Conservation (phyloP, 1,284 basidiomycete genomes). For the Ustilago esculenta region DNA sequence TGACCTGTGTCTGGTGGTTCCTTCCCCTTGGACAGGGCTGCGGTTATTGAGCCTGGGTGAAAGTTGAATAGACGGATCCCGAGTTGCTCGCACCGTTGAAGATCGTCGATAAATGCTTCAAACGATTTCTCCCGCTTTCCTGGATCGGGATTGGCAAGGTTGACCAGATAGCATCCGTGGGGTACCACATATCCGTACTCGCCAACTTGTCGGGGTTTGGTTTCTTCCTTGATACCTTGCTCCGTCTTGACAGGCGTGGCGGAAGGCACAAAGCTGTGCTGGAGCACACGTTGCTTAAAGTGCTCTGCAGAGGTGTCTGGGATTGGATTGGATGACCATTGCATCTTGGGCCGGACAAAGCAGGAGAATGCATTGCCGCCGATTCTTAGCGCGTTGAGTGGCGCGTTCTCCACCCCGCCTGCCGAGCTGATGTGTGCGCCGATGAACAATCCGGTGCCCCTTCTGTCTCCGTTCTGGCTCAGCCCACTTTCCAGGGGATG, state of each 20-base stretch:
- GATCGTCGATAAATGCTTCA: conserved; percentile 82
- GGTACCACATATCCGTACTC: conserved; percentile 73
- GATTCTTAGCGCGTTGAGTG: conserved; percentile 73
- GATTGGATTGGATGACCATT: conserved; percentile 77
- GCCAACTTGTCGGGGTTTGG: neutral
- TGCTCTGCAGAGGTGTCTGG: conserved; percentile 70
- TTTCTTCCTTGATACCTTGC: neutral
- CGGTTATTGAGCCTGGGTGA: conserved; percentile 72
- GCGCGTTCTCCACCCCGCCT: conserved; percentile 79
- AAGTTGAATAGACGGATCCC: conserved; percentile 83
- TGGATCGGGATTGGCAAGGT: conserved; percentile 83
- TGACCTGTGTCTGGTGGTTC: conserved; percentile 70
- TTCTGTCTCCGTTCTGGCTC: conserved; percentile 3
- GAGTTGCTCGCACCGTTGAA: conserved; percentile 81
- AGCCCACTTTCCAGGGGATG: neutral
- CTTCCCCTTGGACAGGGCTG: conserved; percentile 7
- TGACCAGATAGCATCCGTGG: conserved; percentile 86
- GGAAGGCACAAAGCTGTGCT: conserved; percentile 21
- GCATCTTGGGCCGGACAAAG: conserved; percentile 83
- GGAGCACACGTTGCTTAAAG: conserved; percentile 23
- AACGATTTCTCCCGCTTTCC: conserved; percentile 81
- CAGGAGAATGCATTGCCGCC: conserved; percentile 84
- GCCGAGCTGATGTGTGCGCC: conserved; percentile 84
- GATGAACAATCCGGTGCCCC: conserved; percentile 64
- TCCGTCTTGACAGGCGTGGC: neutral